These are phyloP conservation scores for Pinus tabuliformis DNA, from an alignment of 75 land plant genomes.

Conservation along the genomic window DNA sequence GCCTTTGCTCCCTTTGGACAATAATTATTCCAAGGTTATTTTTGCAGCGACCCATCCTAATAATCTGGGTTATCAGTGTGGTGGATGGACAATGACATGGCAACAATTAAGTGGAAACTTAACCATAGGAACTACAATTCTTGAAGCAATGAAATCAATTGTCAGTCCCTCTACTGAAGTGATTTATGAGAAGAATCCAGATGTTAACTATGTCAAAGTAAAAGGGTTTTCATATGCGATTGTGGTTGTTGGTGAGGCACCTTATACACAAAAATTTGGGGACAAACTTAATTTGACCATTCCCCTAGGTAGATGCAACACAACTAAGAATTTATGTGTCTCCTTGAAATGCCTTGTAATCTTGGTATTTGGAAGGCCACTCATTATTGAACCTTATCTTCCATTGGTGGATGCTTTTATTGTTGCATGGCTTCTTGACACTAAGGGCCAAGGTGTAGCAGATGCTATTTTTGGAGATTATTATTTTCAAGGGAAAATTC, in stretches of 20 bases:
- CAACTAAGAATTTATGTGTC: constrained; percentile 48
- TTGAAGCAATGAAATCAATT: neutral
- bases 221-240: constrained; percentile 50
- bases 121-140: constrained; percentile 58
- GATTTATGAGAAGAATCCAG: constrained; percentile 26
- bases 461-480: constrained; percentile 75
- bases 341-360: constrained; percentile 68
- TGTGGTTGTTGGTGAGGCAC: constrained; percentile 67
- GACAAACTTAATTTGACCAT: constrained; percentile 72
- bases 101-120: constrained; percentile 28
- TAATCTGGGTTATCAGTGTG: constrained; percentile 81
- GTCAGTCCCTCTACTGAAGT: too few species aligned
- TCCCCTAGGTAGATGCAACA: constrained; percentile 30
- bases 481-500: constrained; percentile 57
- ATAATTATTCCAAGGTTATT: constrained; percentile 56
- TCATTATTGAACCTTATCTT: constrained; percentile 69
- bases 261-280: constrained; percentile 60
- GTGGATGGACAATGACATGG: too few species aligned
- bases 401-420: too few species aligned
- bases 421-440: too few species aligned
- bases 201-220: constrained; percentile 20
- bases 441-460: constrained; percentile 71
- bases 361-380: constrained; percentile 67
- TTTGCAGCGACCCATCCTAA: constrained; percentile 79
- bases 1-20: constrained; percentile 60